Evolutionary conservation across 352 stramenopile genomes (phyloP), one percentile per base, ranked within the genome.

Genomic region (Thalassiosira livingstoniorum): DNA sequence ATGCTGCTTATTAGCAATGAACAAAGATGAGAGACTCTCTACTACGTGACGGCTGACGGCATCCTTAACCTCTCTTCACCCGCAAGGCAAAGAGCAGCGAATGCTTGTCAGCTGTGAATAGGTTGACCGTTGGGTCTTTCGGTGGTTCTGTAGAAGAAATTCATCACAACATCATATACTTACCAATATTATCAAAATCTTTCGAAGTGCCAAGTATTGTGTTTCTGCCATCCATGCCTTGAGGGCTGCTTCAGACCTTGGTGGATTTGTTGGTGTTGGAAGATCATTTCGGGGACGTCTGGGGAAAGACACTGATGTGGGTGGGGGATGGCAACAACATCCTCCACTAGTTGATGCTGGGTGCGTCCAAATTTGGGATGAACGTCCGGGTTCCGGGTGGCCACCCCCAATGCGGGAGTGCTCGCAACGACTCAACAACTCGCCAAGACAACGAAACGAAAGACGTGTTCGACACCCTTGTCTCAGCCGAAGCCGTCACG

Each of bases 141-240:
- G n/a, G n/a, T n/a, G n/a, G n/a, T n/a, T n/a, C n/a, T n/a, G n/a
- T n/a, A n/a, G n/a, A n/a, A n/a, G n/a, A n/a, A n/a, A n/a, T n/a
- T n/a, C n/a, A n/a, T n/a, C n/a, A n/a, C n/a, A n/a, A n/a, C n/a
- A n/a, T n/a, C n/a, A n/a, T n/a, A n/a, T n/a, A n/a, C n/a, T n/a
- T n/a, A n/a, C n/a, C n/a, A n/a, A n/a, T n/a, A n/a, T n/a, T n/a
- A n/a, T n/a, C n/a, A n/a, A n/a, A n/a, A n/a, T n/a, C n/a, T n/a
- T n/a, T n/a, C n/a, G n/a, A n/a, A n/a, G n/a, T n/a, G 94, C 94
- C 0, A 77, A 95, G 67, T 90, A 99, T 51, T 89, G 97, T 2
- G 96, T 99, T 43, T 97, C 97, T 39, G 96, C 99, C 35, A 99
- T 99, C 86, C 99, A 99, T 81, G 97, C 97, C 25, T 92, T 99